Conservation (phyloP, 352 stramenopile species). For the Globisporangium rhizosaccharum region DNA sequence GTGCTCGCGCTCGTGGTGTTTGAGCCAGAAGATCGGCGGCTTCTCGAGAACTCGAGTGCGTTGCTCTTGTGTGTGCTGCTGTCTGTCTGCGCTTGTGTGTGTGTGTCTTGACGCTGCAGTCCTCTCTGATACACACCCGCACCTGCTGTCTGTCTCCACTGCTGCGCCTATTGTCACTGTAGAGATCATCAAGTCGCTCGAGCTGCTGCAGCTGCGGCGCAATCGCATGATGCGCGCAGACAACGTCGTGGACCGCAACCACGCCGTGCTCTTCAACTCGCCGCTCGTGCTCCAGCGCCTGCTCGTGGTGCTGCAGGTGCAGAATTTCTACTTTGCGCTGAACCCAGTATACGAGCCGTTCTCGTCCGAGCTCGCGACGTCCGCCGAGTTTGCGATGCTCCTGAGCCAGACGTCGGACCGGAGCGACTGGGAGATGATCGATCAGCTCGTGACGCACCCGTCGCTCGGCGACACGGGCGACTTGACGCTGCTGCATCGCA, state of each 20-base stretch:
- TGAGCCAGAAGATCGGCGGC: constrained; percentile 91
- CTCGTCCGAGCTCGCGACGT: constrained; percentile 74
- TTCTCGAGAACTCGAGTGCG: constrained; percentile 88
- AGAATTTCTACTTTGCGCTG: constrained; percentile 84
- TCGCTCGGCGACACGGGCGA: constrained; percentile 40
- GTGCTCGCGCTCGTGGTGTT: constrained; percentile 94
- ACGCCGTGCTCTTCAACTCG: constrained; percentile 89
- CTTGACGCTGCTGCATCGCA: constrained; percentile 41
- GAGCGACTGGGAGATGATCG: constrained; percentile 71
- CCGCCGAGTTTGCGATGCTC: constrained; percentile 75
- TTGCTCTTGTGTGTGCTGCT: not conserved
- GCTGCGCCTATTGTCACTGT: constrained; percentile 5
- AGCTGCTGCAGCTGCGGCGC: constrained; percentile 85
- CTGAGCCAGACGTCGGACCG: constrained; percentile 68
- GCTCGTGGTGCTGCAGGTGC: constrained; percentile 65
- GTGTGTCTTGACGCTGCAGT: not conserved
- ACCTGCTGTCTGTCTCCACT: not conserved
- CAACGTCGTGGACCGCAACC: constrained; percentile 91
- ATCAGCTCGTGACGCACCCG: constrained; percentile 48
- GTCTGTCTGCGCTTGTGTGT: too few species aligned
- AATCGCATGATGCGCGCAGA: constrained; percentile 72
- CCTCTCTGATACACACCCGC: not conserved
- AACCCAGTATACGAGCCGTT: constrained; percentile 81
- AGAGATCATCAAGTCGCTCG: constrained; percentile 93
- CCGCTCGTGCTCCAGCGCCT: constrained; percentile 68